Conservation (phyloP, 208 protist species). For the Sergeia podlipaevii region DNA sequence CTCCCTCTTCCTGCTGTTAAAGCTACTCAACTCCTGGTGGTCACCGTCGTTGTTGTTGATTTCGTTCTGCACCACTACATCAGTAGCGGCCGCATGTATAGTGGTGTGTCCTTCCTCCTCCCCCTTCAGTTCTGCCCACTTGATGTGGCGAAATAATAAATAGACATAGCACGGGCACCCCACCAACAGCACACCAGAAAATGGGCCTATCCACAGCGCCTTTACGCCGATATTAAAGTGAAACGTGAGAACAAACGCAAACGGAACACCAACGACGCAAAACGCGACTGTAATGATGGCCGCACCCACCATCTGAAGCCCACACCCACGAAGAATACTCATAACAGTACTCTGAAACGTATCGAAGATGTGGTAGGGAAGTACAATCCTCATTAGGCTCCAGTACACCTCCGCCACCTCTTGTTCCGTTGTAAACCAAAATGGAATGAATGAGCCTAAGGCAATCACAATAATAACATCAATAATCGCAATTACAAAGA, state of each 20-base stretch:
- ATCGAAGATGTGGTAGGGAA: constrained; percentile 82
- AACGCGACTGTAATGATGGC: constrained; percentile 56
- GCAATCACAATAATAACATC: constrained; percentile 42
- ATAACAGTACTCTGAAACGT: constrained; percentile 80
- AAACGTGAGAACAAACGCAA: constrained; percentile 78
- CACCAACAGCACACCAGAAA: constrained; percentile 36
- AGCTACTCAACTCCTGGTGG: no score
- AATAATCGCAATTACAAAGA: constrained; percentile 34
- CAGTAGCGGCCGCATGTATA: no score
- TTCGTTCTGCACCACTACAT: no score
- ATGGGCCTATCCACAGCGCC: constrained; percentile 75
- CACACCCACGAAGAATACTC: constrained; percentile 71
- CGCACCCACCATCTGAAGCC: constrained; percentile 63
- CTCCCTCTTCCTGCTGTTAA: no score
- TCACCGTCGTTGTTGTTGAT: no score
- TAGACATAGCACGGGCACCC: constrained; percentile 64
- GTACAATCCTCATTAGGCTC: constrained; percentile 53
- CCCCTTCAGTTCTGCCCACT: constrained; percentile 64
- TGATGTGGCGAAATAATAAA: constrained; percentile 60
- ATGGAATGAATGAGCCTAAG: constrained; percentile 52
- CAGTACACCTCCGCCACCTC: constrained; percentile 36
- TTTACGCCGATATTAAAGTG: constrained; percentile 62
- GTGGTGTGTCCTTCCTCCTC: constrained; percentile 52
- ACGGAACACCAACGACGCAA: constrained; percentile 56
- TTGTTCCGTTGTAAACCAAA: constrained; percentile 49